Base-by-base conservation (phyloP, 177 flowering plant genomes). In the Telopea speciosissima region DNA sequence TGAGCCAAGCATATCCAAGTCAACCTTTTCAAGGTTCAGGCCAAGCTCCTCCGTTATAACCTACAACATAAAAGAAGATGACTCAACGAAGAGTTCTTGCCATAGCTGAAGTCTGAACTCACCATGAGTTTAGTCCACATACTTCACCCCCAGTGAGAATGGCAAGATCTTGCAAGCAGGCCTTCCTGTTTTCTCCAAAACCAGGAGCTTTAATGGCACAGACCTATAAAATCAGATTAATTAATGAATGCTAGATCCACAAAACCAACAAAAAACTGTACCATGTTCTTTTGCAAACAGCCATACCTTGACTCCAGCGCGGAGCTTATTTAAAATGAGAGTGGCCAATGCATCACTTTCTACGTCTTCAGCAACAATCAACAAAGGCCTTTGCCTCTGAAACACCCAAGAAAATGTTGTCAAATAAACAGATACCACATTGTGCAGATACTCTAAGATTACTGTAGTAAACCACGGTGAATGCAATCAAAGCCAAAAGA, bases 181-280 rank as follows among this genome's bases (percentile, higher is more conserved):
- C 79, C 73, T 90, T 93, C 77, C 98, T 85, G 80, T 89, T 91
- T 69, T 96, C 98, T 73, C 98, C 99, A 86, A 93, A 96, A 13
- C 97, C 98, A 72, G 98, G 98, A 21, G 99, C 97, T 77, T 96
- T 96, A 16, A 93, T 81, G 36, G 97, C 92, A 83, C 97, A 93
- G 21, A 96, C 93, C 98, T 94, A 62, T 7, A 28, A 65, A 23
- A 58, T 17, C 14, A 65, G 24, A 12, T 65, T 36, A 36, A 49
- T 49, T 49, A 49, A 12, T 16, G 13, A 8, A 36, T 36, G 54
- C 17, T 16, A 49, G 1, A 11, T 16, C 14, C 54, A 49, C 14
- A 49, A 49, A 49, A 49, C 19, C 54, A 49, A 13, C 5, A 49
- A 44, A 3, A 3, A 49, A 49, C 17, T 5, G 40, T 36, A 36